phyloP scores from a whole-genome alignment of 768 basidiomycete genomes.

The Termitomyces sp. region DNA sequence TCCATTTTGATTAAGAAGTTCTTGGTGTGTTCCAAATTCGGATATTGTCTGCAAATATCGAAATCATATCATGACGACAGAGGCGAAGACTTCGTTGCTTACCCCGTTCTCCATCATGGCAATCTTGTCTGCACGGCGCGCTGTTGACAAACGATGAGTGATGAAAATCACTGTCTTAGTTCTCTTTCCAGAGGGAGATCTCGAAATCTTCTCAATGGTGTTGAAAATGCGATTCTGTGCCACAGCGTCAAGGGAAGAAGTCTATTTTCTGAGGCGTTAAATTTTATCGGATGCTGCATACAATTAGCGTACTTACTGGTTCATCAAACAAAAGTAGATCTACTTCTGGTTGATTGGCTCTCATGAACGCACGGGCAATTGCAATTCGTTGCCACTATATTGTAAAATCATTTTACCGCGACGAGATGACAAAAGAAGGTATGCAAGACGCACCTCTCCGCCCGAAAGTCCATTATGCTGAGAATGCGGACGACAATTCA shows the following conservation, averaged over 20 bases:
- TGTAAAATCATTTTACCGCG: not conserved
- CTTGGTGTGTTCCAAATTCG: slow-evolving; percentile 72
- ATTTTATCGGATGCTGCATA: not conserved
- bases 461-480: slow-evolving; percentile 70
- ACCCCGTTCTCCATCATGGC: slow-evolving; percentile 82
- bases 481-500: slow-evolving; percentile 22
- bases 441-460: slow-evolving; percentile 58
- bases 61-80: slow-evolving; percentile 7
- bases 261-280: slow-evolving; percentile 34
- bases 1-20: slow-evolving; percentile 52
- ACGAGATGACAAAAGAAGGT: not conserved
- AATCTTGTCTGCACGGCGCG: slow-evolving; percentile 79
- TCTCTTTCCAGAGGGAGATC: slow-evolving; percentile 47
- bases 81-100: slow-evolving; percentile 13
- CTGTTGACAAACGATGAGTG: slow-evolving; percentile 77
- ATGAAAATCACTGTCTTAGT: slow-evolving; percentile 77
- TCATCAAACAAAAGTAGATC: slow-evolving; percentile 84
- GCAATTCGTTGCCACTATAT: slow-evolving; percentile 83
- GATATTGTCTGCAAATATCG: slow-evolving; percentile 48
- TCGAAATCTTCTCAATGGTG: slow-evolving; percentile 62
- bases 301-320: slow-evolving; percentile 43
- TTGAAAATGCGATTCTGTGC: slow-evolving; percentile 79
- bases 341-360: slow-evolving; percentile 66
- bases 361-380: slow-evolving; percentile 83
- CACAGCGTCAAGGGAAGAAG: slow-evolving; percentile 73